phyloP scores from a whole-genome alignment of 2,329 filamentous ascomycete species.

The Paecilomyces variotii region DNA sequence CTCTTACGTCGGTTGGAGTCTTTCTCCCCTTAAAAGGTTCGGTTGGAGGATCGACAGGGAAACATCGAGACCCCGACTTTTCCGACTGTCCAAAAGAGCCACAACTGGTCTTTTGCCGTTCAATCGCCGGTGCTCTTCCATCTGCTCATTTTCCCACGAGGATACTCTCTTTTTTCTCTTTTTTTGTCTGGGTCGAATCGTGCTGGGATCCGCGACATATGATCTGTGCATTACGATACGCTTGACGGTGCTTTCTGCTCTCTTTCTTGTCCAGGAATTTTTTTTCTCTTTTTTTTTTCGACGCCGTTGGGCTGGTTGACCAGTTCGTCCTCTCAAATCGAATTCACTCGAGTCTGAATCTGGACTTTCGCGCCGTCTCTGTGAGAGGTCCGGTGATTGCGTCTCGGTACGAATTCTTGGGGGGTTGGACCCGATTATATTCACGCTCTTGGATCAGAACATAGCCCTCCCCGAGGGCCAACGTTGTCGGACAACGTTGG shows the following conservation, averaged over 20 bases:
- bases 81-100: constrained; percentile 5
- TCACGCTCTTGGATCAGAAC: constrained; percentile 3
- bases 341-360: background rate
- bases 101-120: constrained; percentile 1
- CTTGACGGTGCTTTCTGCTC: background rate
- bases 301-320: background rate
- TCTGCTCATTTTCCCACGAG: background rate
- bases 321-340: background rate
- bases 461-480: constrained; percentile 13
- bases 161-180: background rate
- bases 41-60: constrained; percentile 11
- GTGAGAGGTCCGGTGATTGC: background rate
- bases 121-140: background rate
- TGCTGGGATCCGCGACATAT: background rate
- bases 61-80: constrained; percentile 9
- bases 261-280: background rate
- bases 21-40: constrained; percentile 16
- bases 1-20: constrained; percentile 13
- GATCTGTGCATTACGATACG: background rate
- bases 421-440: background rate
- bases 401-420: background rate
- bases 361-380: background rate
- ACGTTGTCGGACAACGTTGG: constrained; percentile 23
- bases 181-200: constrained; percentile 9
- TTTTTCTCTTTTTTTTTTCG: no score